phyloP scores from a whole-genome alignment of 2,329 filamentous ascomycete species.

The Trichoderma atrobrunneum region DNA sequence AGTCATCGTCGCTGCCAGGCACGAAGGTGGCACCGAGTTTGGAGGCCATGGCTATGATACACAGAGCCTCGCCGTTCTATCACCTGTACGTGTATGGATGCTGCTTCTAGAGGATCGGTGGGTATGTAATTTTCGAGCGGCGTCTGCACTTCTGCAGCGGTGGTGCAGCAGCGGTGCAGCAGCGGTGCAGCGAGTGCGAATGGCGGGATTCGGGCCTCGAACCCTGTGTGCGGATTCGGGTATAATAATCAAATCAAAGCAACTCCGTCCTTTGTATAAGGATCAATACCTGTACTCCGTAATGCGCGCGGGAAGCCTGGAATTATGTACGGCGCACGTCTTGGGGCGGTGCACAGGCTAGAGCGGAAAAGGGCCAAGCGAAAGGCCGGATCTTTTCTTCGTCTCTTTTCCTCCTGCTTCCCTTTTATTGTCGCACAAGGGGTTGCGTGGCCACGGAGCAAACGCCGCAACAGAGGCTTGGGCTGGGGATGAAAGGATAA shows the following conservation, averaged over 20 bases:
- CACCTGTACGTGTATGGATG: neutral
- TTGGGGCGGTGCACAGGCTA: constrained; percentile 12
- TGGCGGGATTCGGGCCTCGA: constrained; percentile 3
- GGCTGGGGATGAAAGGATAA: neutral
- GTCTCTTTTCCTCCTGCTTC: neutral
- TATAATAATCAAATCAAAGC: neutral
- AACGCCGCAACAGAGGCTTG: neutral
- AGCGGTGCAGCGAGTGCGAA: constrained; percentile 1
- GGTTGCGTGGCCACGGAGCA: neutral
- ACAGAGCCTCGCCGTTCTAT: neutral
- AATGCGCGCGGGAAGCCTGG: constrained; percentile 10
- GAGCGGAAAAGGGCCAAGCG: constrained; percentile 5
- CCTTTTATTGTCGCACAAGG: neutral
- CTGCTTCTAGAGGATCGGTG: constrained; percentile 3
- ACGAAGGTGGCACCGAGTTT: constrained; percentile 56
- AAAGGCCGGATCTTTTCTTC: neutral
- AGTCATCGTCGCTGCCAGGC: constrained; percentile 57
- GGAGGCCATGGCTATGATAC: constrained; percentile 26
- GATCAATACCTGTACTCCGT: neutral
- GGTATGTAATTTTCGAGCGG: neutral
- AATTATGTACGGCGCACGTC: constrained; percentile 13
- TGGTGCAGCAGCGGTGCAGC: neutral
- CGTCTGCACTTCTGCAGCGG: neutral
- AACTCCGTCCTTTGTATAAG: neutral
- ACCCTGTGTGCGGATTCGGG: constrained; percentile 6